phyloP scores from a whole-genome alignment of 768 basidiomycete genomes.

The Rhizopogon salebrosus region DNA sequence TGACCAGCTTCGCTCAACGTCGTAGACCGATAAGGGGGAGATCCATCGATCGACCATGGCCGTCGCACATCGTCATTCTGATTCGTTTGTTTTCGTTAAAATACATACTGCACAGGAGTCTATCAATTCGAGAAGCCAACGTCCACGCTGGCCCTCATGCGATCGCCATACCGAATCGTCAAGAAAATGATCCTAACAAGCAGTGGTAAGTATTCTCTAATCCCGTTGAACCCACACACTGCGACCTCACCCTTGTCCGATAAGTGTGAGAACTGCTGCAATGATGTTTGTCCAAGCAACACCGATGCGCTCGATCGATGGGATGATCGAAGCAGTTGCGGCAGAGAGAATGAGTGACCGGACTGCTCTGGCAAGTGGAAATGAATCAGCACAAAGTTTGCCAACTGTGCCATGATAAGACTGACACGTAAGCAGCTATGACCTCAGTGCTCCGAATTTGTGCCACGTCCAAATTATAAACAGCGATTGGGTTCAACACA shows the following conservation, averaged over 20 bases:
- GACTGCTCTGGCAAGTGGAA: slow-evolving; percentile 33
- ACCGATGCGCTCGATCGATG: slow-evolving; percentile 49
- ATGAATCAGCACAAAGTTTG: background rate
- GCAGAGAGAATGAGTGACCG: slow-evolving; percentile 40
- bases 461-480: slow-evolving; percentile 55
- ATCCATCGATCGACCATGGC: too few species aligned
- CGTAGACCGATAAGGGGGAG: too few species aligned
- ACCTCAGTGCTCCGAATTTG: slow-evolving; percentile 54
- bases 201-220: slow-evolving; percentile 28
- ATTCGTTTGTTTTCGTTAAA: too few species aligned
- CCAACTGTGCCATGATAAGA: background rate
- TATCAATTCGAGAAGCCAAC: slow-evolving; percentile 46
- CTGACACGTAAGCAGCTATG: slow-evolving; percentile 35
- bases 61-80: too few species aligned
- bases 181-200: slow-evolving; percentile 44
- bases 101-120: too few species aligned
- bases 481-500: slow-evolving; percentile 43
- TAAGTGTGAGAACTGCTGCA: slow-evolving; percentile 40
- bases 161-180: slow-evolving; percentile 55
- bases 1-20: too few species aligned
- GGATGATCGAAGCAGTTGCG: slow-evolving; percentile 42
- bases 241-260: slow-evolving; percentile 48
- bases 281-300: slow-evolving; percentile 44
- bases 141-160: slow-evolving; percentile 53
- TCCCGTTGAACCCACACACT: background rate